These are phyloP conservation scores for Tolypocladium cylindrosporum DNA, from an alignment of 2,329 filamentous ascomycete genomes.

Conservation along the genomic window DNA sequence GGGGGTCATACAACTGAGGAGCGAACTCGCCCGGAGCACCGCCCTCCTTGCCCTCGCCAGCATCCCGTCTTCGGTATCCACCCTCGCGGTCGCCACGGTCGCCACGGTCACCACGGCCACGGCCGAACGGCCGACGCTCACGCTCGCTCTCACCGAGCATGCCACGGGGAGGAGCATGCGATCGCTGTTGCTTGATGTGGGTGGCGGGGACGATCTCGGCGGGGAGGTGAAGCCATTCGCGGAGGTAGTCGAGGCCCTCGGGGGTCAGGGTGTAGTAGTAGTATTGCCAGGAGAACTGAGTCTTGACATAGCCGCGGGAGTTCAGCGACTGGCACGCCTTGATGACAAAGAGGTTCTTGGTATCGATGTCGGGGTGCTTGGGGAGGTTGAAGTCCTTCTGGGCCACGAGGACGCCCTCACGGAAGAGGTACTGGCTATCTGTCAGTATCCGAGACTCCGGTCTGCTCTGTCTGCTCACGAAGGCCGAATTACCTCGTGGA, in stretches of 20 bases:
- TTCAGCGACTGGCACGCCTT: constrained; percentile 98
- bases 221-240: constrained; percentile 99
- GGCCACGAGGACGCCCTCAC: constrained; percentile 85
- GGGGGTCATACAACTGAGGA: constrained; percentile 66
- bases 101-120: constrained; percentile 57
- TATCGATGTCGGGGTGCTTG: constrained; percentile 97
- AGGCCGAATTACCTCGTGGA: constrained; percentile 61
- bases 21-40: constrained; percentile 86
- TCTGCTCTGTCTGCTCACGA: background rate
- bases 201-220: constrained; percentile 99
- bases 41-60: constrained; percentile 80
- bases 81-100: constrained; percentile 76
- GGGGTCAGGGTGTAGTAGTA: constrained; percentile 99
- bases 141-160: constrained; percentile 86
- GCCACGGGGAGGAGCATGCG: constrained; percentile 93
- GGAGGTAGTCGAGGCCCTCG: constrained; percentile 99
- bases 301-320: constrained; percentile 98
- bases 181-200: constrained; percentile 99
- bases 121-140: constrained; percentile 77
- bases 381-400: constrained; percentile 99
- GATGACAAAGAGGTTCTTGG: constrained; percentile 99
- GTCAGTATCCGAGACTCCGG: constrained; percentile 10
- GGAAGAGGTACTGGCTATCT: constrained; percentile 76
- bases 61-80: constrained; percentile 85
- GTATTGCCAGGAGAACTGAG: constrained; percentile 99